Percentiles rank a stretch among this genome's conserved stretches.
These are phyloP conservation scores for Plectosphaerella sp. DNA, from an alignment of 2,329 filamentous ascomycete genomes.

Conservation along the genomic window DNA sequence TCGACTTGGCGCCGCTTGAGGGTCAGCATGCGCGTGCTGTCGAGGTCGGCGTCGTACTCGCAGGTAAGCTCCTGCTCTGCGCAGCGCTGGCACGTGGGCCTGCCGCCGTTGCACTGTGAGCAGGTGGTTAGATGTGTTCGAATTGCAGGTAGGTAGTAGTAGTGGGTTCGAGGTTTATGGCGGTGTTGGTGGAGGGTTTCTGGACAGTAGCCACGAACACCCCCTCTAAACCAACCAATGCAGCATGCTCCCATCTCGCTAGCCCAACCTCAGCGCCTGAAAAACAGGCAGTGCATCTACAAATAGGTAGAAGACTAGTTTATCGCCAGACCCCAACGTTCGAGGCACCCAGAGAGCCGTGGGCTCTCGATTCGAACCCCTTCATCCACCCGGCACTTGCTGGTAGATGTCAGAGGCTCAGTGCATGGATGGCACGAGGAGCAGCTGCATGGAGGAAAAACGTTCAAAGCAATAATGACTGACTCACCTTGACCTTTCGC, in stretches of 20 bases:
- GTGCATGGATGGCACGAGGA: neutral
- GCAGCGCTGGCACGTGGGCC: conserved; percentile 7
- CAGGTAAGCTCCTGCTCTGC: conserved; percentile 1
- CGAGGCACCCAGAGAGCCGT: neutral
- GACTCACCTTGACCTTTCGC: conserved; percentile 8
- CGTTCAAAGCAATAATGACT: neutral
- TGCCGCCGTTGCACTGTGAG: conserved; percentile 7
- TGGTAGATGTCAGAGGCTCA: neutral
- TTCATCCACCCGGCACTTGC: neutral
- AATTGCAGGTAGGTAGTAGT: neutral
- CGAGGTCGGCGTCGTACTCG: conserved; percentile 7
- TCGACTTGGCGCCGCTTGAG: conserved; percentile 5
- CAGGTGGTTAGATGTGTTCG: neutral
- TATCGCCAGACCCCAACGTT: too few species aligned
- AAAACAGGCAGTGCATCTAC: neutral
- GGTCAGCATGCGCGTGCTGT: conserved; percentile 4
- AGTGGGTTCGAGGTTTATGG: too few species aligned
- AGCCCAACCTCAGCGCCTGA: too few species aligned
- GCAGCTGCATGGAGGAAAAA: neutral
- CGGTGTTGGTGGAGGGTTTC: too few species aligned
- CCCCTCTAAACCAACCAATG: too few species aligned
- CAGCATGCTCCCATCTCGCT: too few species aligned
- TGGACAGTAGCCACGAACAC: too few species aligned
- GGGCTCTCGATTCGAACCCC: too few species aligned
- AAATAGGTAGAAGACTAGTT: neutral